phyloP scores from a whole-genome alignment of 768 basidiomycete genomes.

The Xerocomus brunneocitrinus region DNA sequence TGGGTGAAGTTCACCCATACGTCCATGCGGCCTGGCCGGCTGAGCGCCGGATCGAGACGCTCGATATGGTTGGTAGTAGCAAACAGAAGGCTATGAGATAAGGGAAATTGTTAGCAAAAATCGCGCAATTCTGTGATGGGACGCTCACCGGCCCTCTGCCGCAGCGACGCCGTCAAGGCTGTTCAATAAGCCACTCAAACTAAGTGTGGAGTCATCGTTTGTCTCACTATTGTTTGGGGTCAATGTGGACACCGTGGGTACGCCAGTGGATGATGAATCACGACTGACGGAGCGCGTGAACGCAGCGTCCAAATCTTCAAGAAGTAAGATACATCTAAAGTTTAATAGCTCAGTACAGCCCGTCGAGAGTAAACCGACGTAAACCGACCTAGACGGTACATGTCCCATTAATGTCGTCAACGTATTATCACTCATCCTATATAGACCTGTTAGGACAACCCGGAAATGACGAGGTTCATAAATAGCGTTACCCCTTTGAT shows the following conservation, averaged over 20 bases:
- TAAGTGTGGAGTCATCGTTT: conserved; percentile 76
- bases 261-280: conserved; percentile 73
- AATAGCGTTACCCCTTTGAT: conserved; percentile 65
- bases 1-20: conserved; percentile 91
- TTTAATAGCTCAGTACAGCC: conserved; percentile 6
- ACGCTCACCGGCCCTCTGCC: conserved; percentile 75
- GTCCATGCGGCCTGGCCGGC: conserved; percentile 87
- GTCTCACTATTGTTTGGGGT: conserved; percentile 43
- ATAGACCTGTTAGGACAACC: conserved; percentile 9
- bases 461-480: conserved; percentile 1
- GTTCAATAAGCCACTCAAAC: conserved; percentile 81
- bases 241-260: conserved; percentile 47
- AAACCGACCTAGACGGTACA: conserved; percentile 71
- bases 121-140: conserved; percentile 3
- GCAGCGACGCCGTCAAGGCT: conserved; percentile 83
- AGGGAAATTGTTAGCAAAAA: conserved; percentile 16
- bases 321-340: conserved; percentile 79
- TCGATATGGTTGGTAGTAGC: conserved; percentile 95
- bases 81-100: conserved; percentile 61
- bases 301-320: conserved; percentile 91
- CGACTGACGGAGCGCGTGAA: conserved; percentile 86
- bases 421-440: conserved; percentile 87
- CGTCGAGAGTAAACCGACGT: conserved; percentile 4
- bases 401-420: conserved; percentile 83
- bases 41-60: conserved; percentile 83